Evolutionary conservation across 2,329 filamentous ascomycete species (phyloP).

Genomic region (Cladobotryum mycophilum): DNA sequence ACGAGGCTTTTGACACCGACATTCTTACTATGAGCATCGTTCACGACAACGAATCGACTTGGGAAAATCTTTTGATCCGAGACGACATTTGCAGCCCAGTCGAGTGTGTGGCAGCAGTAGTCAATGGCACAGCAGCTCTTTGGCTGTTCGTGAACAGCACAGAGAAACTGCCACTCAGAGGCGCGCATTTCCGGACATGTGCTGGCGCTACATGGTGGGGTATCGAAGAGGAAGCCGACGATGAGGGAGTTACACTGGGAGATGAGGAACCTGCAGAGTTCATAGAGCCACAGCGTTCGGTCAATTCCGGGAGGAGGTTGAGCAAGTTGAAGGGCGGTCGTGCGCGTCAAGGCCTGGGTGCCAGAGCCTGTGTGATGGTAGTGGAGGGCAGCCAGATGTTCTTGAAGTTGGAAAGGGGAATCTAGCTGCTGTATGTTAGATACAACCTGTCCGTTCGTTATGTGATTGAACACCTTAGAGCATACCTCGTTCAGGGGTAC

Average conservation of each 20-base stretch:
- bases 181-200: constrained; percentile 99
- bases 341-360: constrained; percentile 66
- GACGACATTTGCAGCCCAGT: constrained; percentile 93
- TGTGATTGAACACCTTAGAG: background rate
- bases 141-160: constrained; percentile 92
- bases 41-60: constrained; percentile 61
- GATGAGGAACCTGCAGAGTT: constrained; percentile 92
- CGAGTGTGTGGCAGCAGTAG: constrained; percentile 97
- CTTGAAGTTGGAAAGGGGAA: constrained; percentile 93
- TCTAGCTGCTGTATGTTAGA: constrained; percentile 60
- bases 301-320: constrained; percentile 77
- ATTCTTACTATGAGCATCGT: constrained; percentile 52
- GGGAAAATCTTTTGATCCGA: constrained; percentile 95
- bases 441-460: constrained; percentile 12
- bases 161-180: constrained; percentile 98
- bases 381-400: constrained; percentile 91
- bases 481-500: constrained; percentile 75
- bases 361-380: constrained; percentile 66
- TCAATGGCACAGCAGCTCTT: constrained; percentile 98
- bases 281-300: constrained; percentile 90
- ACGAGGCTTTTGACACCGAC: constrained; percentile 75
- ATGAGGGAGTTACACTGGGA: constrained; percentile 91
- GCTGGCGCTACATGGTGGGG: constrained; percentile 75
- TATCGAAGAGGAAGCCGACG: constrained; percentile 86
- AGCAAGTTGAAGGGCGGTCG: constrained; percentile 69